Percentiles rank a stretch among this genome's conserved stretches.
phyloP scores from a whole-genome alignment of 1,284 basidiomycete genomes.

The Amylostereum areolatum region DNA sequence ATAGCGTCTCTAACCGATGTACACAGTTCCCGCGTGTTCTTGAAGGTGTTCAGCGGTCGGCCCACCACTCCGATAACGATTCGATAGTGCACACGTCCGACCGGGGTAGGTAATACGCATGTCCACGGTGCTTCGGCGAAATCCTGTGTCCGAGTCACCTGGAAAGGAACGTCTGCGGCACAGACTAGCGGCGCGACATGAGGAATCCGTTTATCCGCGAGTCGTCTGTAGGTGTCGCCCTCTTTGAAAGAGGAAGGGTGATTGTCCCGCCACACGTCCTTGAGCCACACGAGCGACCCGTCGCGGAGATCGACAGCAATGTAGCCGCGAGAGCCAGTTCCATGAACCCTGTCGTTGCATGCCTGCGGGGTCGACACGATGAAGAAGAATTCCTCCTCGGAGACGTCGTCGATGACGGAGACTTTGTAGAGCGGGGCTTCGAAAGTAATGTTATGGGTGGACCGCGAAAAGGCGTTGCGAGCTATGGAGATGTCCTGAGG shows the following conservation, averaged over 20 bases:
- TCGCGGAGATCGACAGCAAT: background rate
- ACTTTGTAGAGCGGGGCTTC: background rate
- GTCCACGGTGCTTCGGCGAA: background rate
- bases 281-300: background rate
- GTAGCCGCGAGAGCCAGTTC: background rate
- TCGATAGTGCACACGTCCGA: background rate
- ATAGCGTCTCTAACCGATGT: constrained; percentile 2
- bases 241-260: background rate
- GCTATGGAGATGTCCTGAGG: background rate
- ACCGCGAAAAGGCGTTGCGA: background rate
- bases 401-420: background rate
- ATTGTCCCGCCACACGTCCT: background rate
- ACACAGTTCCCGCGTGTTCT: background rate
- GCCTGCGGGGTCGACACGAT: background rate
- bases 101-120: background rate
- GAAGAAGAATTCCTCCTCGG: background rate
- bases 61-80: background rate
- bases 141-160: background rate
- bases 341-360: background rate
- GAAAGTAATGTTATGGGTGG: background rate
- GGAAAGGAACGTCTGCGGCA: background rate
- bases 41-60: background rate
- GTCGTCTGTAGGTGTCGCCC: background rate
- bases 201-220: background rate
- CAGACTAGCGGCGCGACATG: background rate